phyloP scores from a whole-genome alignment of 768 basidiomycete species.

The Lentinula sp. region DNA sequence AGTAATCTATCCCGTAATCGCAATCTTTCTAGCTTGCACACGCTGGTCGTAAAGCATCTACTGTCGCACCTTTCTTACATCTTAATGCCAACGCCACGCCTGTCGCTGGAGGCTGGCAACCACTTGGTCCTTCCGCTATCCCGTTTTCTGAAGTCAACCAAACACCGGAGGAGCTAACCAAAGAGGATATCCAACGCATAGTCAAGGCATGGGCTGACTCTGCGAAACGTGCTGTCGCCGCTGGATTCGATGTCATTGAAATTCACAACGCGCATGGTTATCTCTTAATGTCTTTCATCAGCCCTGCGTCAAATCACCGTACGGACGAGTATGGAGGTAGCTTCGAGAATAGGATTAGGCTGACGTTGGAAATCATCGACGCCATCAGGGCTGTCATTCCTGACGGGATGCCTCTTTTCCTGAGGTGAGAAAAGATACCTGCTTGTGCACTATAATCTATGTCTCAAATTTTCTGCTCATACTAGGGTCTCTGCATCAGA shows the following conservation, averaged over 20 bases:
- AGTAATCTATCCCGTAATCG: slow-evolving; percentile 31
- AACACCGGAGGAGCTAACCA: slow-evolving; percentile 48
- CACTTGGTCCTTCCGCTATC: slow-evolving; percentile 52
- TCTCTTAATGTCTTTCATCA: slow-evolving; percentile 49
- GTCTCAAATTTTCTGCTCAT: slow-evolving; percentile 6
- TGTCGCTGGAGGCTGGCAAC: slow-evolving; percentile 44
- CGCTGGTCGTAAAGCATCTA: slow-evolving; percentile 71
- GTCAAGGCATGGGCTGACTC: slow-evolving; percentile 49
- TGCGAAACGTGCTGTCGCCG: slow-evolving; percentile 45
- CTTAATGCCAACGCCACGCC: slow-evolving; percentile 25
- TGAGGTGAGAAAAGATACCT: slow-evolving; percentile 35
- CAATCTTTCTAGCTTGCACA: slow-evolving; percentile 41
- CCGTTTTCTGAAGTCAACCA: slow-evolving; percentile 37
- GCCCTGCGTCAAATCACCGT: slow-evolving; percentile 55
- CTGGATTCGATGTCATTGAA: slow-evolving; percentile 58
- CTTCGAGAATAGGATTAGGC: slow-evolving; percentile 61
- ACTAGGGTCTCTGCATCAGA: slow-evolving; percentile 64
- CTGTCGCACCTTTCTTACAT: slow-evolving; percentile 54
- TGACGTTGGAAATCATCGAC: slow-evolving; percentile 59
- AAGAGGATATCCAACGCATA: slow-evolving; percentile 50
- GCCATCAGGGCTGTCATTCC: slow-evolving; percentile 58
- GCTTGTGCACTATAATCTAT: background rate
- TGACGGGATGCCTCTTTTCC: slow-evolving; percentile 60
- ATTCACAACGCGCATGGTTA: slow-evolving; percentile 66
- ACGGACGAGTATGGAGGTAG: slow-evolving; percentile 68